These are phyloP conservation scores for Metschnikowia hibisci DNA, from an alignment of 805 yeast genomes.

Conservation along the genomic window DNA sequence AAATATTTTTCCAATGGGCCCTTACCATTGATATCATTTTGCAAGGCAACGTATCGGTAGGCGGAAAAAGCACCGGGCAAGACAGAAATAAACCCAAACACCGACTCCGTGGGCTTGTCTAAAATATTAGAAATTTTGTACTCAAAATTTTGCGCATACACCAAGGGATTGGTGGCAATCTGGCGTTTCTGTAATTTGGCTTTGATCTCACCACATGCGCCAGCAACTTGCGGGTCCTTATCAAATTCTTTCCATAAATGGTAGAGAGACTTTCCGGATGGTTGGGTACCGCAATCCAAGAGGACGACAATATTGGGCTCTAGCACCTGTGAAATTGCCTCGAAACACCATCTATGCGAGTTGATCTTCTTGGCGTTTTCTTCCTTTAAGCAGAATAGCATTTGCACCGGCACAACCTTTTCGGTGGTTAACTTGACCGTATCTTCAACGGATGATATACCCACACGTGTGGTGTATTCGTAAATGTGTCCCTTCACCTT, in stretches of 20 bases:
- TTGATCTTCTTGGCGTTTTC: constrained; percentile 86
- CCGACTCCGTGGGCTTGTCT: constrained; percentile 94
- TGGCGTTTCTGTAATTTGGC: constrained; percentile 44
- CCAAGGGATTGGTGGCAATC: constrained; percentile 70
- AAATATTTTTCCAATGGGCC: constrained; percentile 88
- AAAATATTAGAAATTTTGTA: constrained; percentile 92
- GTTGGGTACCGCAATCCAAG: constrained; percentile 93
- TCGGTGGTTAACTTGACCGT: constrained; percentile 51
- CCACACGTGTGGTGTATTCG: constrained; percentile 91
- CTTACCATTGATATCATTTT: constrained; percentile 62
- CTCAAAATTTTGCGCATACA: constrained; percentile 96
- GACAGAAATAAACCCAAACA: constrained; percentile 91
- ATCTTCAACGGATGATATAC: constrained; percentile 55
- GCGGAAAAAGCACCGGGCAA: constrained; percentile 97
- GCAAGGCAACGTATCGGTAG: constrained; percentile 77
- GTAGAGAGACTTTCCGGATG: constrained; percentile 78
- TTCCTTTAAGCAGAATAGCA: constrained; percentile 87
- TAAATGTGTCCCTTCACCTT: constrained; percentile 83
- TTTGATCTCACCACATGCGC: constrained; percentile 93
- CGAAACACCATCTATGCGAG: constrained; percentile 96
- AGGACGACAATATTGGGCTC: constrained; percentile 80
- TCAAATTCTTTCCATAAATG: constrained; percentile 86
- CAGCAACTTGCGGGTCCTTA: constrained; percentile 78
- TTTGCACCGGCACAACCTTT: constrained; percentile 73
- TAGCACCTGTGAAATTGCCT: constrained; percentile 80